Base-by-base conservation (phyloP, 2,329 filamentous ascomycete species). In the Paraphaeosphaeria minitans region DNA sequence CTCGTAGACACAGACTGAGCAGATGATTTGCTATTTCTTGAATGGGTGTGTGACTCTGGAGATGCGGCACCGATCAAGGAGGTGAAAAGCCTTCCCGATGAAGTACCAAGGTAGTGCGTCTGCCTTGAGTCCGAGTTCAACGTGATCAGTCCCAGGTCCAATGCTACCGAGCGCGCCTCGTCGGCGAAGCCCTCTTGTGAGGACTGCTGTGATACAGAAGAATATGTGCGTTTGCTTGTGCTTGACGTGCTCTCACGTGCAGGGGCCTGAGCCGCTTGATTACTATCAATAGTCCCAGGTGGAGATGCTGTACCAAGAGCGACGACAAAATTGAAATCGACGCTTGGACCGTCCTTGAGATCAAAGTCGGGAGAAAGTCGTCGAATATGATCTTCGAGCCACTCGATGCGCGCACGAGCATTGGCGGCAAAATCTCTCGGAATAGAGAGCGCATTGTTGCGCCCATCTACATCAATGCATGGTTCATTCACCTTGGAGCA, bases 401-500 rank as follows among this genome's bases (percentile, higher is more conserved):
- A 77, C 47, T 68, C 63, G n/a, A 77, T 75, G 9, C 75, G 68
- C 10, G 71, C 63, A 8, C 62, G 60, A 13, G 75, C 75, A 35
- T 62, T 62, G 5, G 52, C 61, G 4, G 62, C 49, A 50, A 70
- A 70, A 56, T 78, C 75, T 51, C 77, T 69, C 5, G 75, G 71
- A 8, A 79, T 72, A 3, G 68, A 65, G 19, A 75, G 31, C 2
- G 71, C 65, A 4, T 72, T 73, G 55, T 78, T 77, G 31, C 73
- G 75, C 14, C 69, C 68, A 57, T 79, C 76, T 0, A 79, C 76
- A 50, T 79, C 76, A 1, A 79, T 63, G 55, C 77, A 79, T 4
- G 65, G 55, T 13, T 73, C 67, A 1, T 67, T 68, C 22, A 75
- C 72, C 45, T 76, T 77, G 9, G 74, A 63, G 33, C 77, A 79